These are phyloP conservation scores for Macadamia integrifolia DNA, from an alignment of 164 flowering plant species.

Conservation along the genomic window DNA sequence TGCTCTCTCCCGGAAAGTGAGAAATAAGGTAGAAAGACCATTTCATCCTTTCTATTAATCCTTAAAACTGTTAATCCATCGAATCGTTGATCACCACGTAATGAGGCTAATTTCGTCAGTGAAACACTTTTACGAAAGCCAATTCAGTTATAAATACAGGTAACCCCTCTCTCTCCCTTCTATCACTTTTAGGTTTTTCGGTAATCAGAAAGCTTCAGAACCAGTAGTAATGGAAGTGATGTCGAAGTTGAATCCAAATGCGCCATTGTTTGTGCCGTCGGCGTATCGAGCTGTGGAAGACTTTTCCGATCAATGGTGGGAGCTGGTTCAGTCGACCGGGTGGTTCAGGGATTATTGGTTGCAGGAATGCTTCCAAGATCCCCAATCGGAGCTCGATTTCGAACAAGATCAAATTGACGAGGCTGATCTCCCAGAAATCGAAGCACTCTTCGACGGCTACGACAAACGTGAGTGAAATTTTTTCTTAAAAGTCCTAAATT, in stretches of 20 bases:
- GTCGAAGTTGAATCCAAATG: conserved; percentile 63
- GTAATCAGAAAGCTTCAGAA: too few relatives aligned
- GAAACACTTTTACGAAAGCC: too few relatives aligned
- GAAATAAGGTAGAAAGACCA: too few relatives aligned
- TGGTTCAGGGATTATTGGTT: conserved; percentile 96
- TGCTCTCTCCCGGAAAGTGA: too few relatives aligned
- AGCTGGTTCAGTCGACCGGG: conserved; percentile 63
- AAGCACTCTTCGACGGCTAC: conserved; percentile 35
- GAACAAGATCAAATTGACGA: conserved; percentile 21
- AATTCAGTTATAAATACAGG: too few relatives aligned
- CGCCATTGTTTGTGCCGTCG: conserved; percentile 70
- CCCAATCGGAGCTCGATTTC: conserved; percentile 22
- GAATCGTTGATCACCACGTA: too few relatives aligned
- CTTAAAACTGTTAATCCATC: too few relatives aligned
- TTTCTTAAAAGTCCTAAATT: neutral
- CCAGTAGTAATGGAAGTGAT: conserved; percentile 38
- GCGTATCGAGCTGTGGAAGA: conserved; percentile 82
- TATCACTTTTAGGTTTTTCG: too few relatives aligned
- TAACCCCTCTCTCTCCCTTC: too few relatives aligned
- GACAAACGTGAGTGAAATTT: conserved; percentile 19
- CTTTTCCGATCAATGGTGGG: conserved; percentile 88
- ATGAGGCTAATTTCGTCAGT: too few relatives aligned
- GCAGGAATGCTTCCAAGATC: conserved; percentile 62
- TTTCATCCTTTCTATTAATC: too few relatives aligned
- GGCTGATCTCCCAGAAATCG: conserved; percentile 35